Evolutionary conservation across 2,329 filamentous ascomycete species (phyloP), one percentile per base, ranked within the genome.

Genomic region (Neonectria punicea): DNA sequence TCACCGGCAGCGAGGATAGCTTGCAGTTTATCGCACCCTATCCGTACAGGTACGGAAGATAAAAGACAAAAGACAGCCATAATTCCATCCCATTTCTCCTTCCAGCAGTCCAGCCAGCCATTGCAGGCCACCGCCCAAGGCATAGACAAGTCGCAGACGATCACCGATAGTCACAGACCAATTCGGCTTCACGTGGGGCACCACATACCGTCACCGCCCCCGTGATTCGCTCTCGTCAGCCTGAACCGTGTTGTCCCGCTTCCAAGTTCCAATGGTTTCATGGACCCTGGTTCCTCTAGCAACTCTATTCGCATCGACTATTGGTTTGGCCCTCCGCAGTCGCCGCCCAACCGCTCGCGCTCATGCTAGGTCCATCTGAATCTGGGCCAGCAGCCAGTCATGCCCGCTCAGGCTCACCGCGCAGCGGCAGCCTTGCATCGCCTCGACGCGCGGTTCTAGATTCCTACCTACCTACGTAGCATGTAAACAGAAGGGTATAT

Each of bases 101-200:
- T 63, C 46, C 41, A 53, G 54, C 30, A 25, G 30, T 46, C 44
- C 36, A 63, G 61, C 61, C 41, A 63, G 61, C 61, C 61, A 59
- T 43, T 46, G 41, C 44, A 49, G 41, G 30, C 22, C 36, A 32
- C 41, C 54, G 11, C 10, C 30, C 18, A 32, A 28, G 25, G 46
- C n/a, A 34, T n/a, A 34, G 30, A 51, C 49, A 58, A 58, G 39
- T 20, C 22, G 20, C 28, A 53, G 39, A 20, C 51, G 16, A 18
- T 56, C 58, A 41, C 46, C 30, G 41, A 56, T 41, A 30, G n/a
- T 39, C 58, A 50, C 51, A 63, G 61, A 59, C 70, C 71, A 69
- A 69, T 55, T 63, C 61, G 43, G 65, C 71, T 70, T 75, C 71
- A 64, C 67, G 67, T 72, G 71, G 70, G 64, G 63, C 66, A 32